phyloP scores from a whole-genome alignment of 768 basidiomycete genomes.

The Mycena filopes region DNA sequence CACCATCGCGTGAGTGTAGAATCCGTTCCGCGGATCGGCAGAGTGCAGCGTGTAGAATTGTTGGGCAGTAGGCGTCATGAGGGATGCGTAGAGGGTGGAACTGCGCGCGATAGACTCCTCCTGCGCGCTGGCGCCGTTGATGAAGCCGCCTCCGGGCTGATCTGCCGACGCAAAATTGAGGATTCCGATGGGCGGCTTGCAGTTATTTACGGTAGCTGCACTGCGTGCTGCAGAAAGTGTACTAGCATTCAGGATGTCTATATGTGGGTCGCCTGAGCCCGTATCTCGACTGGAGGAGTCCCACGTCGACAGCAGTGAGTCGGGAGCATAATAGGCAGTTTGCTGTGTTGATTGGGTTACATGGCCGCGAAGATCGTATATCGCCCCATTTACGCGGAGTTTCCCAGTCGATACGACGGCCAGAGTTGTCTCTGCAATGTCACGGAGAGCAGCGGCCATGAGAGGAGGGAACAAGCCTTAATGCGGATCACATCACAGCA shows the following conservation, averaged over 20 bases:
- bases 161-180: slow-evolving; percentile 84
- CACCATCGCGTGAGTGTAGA: slow-evolving; percentile 84
- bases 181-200: slow-evolving; percentile 60
- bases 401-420: slow-evolving; percentile 12
- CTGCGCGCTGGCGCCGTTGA: slow-evolving; percentile 77
- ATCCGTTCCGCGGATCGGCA: slow-evolving; percentile 58
- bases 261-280: slow-evolving; percentile 38
- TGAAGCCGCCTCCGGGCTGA: slow-evolving; percentile 73
- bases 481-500: too few relatives aligned
- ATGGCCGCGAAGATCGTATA: slow-evolving; percentile 42
- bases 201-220: slow-evolving; percentile 30
- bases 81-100: slow-evolving; percentile 74
- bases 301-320: slow-evolving; percentile 63
- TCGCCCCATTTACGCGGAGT: slow-evolving; percentile 37
- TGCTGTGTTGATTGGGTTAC: slow-evolving; percentile 46
- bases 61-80: slow-evolving; percentile 63
- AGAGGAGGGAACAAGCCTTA: not conserved
- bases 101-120: slow-evolving; percentile 85
- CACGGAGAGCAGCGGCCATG: slow-evolving; percentile 13
- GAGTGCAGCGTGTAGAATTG: slow-evolving; percentile 74
- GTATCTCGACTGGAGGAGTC: slow-evolving; percentile 25
- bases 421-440: slow-evolving; percentile 26
- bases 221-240: slow-evolving; percentile 68
- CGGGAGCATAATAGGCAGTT: slow-evolving; percentile 65
- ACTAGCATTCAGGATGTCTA: slow-evolving; percentile 68